These are phyloP conservation scores for Zygoascus bituminiphila DNA, from an alignment of 805 yeast species.

Conservation along the genomic window DNA sequence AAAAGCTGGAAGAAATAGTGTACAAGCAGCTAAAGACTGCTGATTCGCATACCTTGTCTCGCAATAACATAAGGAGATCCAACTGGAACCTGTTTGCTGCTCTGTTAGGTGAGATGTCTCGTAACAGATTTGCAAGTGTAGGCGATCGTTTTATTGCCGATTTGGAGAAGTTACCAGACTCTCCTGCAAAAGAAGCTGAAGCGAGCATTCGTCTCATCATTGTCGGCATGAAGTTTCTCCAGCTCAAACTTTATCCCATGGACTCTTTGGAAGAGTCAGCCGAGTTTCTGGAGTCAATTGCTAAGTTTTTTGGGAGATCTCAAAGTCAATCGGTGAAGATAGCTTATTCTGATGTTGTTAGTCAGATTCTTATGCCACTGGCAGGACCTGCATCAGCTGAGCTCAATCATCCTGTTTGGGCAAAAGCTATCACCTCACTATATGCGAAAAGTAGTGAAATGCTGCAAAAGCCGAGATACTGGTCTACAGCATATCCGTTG, in stretches of 20 bases:
- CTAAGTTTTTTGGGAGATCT: slow-evolving; percentile 68
- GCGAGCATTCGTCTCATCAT: slow-evolving; percentile 66
- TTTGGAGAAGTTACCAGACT: slow-evolving; percentile 67
- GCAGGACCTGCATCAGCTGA: slow-evolving; percentile 88
- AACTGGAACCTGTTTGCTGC: slow-evolving; percentile 93
- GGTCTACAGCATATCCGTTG: slow-evolving; percentile 62
- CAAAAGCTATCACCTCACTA: slow-evolving; percentile 62
- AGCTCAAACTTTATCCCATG: slow-evolving; percentile 73
- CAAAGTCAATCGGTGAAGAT: slow-evolving; percentile 55
- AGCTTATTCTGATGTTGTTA: slow-evolving; percentile 81
- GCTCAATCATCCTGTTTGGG: slow-evolving; percentile 94
- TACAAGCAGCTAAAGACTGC: slow-evolving; percentile 83
- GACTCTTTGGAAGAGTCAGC: slow-evolving; percentile 91
- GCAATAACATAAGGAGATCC: slow-evolving; percentile 71
- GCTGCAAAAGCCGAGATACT: slow-evolving; percentile 30
- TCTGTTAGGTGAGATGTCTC: slow-evolving; percentile 84
- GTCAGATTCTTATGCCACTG: slow-evolving; percentile 66
- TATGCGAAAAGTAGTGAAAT: slow-evolving; percentile 42
- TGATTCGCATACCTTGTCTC: slow-evolving; percentile 62
- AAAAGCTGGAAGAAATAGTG: slow-evolving; percentile 84
- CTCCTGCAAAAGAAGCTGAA: slow-evolving; percentile 41
- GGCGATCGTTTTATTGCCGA: slow-evolving; percentile 92
- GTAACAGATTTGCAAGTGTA: slow-evolving; percentile 71
- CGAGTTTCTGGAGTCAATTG: slow-evolving; percentile 75
- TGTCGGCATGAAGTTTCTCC: slow-evolving; percentile 84